Conservation (phyloP, 1,284 basidiomycete genomes). For the Ustilago curta region DNA sequence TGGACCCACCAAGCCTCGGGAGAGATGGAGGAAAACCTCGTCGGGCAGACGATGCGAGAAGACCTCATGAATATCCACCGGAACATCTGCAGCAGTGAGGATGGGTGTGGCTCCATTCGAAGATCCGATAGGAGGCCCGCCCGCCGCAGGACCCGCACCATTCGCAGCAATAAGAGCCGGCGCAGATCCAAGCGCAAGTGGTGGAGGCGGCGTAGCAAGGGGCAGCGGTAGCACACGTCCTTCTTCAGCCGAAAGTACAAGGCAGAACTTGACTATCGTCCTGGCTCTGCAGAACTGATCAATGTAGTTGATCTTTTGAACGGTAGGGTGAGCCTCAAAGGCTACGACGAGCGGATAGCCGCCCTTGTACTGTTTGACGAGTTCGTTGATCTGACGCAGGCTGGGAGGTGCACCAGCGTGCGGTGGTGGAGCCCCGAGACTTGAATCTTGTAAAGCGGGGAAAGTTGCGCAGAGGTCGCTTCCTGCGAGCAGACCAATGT, state of each 20-base stretch:
- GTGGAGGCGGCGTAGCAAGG: slow-evolving; percentile 75
- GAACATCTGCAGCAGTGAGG: slow-evolving; percentile 85
- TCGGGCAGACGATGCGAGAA: slow-evolving; percentile 95
- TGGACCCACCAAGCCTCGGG: slow-evolving; percentile 86
- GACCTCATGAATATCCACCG: slow-evolving; percentile 90
- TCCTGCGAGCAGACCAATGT: slow-evolving; percentile 90
- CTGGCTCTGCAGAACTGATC: slow-evolving; percentile 91
- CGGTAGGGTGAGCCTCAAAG: slow-evolving; percentile 74
- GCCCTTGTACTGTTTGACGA: slow-evolving; percentile 61
- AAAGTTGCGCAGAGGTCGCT: slow-evolving; percentile 85
- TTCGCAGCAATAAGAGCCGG: slow-evolving; percentile 26
- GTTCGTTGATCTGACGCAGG: slow-evolving; percentile 70
- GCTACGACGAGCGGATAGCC: slow-evolving; percentile 60
- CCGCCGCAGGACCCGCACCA: slow-evolving; percentile 71
- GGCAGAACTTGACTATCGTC: slow-evolving; percentile 90
- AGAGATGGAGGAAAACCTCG: slow-evolving; percentile 95
- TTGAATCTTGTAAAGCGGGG: slow-evolving; percentile 78
- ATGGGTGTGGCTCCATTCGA: slow-evolving; percentile 72
- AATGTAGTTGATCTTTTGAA: slow-evolving; percentile 80
- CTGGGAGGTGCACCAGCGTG: slow-evolving; percentile 51
- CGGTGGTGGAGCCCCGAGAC: slow-evolving; percentile 45
- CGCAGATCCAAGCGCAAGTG: slow-evolving; percentile 45
- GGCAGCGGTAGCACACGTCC: slow-evolving; percentile 89
- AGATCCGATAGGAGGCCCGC: slow-evolving; percentile 74
- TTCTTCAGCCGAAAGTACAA: slow-evolving; percentile 87